Evolutionary conservation across 2,329 filamentous ascomycete genomes (phyloP), one percentile per base, ranked within the genome.

Genomic region (Xylariomycetidae sp.): DNA sequence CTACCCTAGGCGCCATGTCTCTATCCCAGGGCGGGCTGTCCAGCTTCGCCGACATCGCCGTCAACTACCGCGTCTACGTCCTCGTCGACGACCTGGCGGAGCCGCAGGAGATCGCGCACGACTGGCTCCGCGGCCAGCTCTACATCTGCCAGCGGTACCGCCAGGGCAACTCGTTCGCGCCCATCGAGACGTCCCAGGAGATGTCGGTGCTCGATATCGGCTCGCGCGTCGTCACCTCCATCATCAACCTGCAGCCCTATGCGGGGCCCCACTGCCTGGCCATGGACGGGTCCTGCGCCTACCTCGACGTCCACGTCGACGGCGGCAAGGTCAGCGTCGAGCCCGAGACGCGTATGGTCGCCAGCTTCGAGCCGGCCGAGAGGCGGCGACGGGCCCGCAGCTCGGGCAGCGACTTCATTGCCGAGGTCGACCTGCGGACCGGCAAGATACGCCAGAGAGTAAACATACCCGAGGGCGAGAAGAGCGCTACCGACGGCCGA

Each of bases 1-100:
- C n/a, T n/a, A n/a, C n/a, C 7, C 32, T 14, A 25, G 34, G 25
- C 41, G 46, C 16, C 14, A 49, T 47, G 44, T 45, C 36, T 26
- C 13, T 29, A 6, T 39, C 43, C 13, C 43, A 34, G 22, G 28
- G 15, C 15, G 36, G 40, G 10, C 40, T 33, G 11, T 46, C 36
- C 36, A 46, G 38, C 18, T 50, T 53, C 19, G 45, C 40, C 22
- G 48, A 53, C 20, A 31, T 53, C n/a, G 45, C 48, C 4, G 37
- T 44, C 16, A 42, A 40, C 3, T 53, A 53, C 20, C 45, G 50
- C n/a, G 31, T 53, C 27, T 53, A 49, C 30, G 41, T 49, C 13
- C 48, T 53, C 12, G 48, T 51, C 16, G 50, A 53, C 33, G 41
- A 51, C 5, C 44, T 53, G 5, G 47, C 48, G 14, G 50, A 53